Evolutionary conservation across 306 rosid species (phyloP).

Genomic region (Lathyrus sativus): DNA sequence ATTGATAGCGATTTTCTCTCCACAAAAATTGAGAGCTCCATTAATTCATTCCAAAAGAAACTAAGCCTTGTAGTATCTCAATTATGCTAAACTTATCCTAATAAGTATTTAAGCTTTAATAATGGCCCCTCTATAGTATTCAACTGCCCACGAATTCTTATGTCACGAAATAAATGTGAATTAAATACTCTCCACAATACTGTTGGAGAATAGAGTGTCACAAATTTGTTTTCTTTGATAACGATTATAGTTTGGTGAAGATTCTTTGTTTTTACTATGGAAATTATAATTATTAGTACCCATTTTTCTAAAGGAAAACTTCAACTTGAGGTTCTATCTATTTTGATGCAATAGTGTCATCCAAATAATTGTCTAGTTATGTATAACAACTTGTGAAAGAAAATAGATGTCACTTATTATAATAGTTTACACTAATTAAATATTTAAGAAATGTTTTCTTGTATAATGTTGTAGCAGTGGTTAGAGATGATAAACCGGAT

Average conservation of each 20-base stretch:
- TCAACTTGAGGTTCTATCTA: neutral
- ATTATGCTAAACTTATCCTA: neutral
- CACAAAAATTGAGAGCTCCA: too few relatives aligned
- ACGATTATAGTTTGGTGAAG: constrained; percentile 6
- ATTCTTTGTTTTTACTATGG: neutral
- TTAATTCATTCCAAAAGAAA: too few relatives aligned
- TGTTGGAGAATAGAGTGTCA: neutral
- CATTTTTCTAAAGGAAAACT: neutral
- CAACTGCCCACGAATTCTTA: neutral
- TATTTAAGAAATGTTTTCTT: neutral
- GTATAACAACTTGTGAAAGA: neutral
- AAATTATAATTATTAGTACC: neutral
- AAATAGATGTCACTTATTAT: neutral
- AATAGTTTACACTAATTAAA: too few relatives aligned
- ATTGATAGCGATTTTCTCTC: too few relatives aligned
- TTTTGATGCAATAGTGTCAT: neutral
- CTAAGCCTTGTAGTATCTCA: too few relatives aligned
- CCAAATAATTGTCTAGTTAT: neutral
- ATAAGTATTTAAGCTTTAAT: neutral
- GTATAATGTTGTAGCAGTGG: too few relatives aligned
- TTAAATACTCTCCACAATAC: neutral
- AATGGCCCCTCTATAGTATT: neutral
- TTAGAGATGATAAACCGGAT: too few relatives aligned
- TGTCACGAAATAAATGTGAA: neutral
- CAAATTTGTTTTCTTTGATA: neutral